A percentile compares a stretch with the other conserved stretches of the same genome.
Evolutionary conservation across 371 early-diverging fungal species (phyloP).

Genomic region (Cokeromyces recurvatus): DNA sequence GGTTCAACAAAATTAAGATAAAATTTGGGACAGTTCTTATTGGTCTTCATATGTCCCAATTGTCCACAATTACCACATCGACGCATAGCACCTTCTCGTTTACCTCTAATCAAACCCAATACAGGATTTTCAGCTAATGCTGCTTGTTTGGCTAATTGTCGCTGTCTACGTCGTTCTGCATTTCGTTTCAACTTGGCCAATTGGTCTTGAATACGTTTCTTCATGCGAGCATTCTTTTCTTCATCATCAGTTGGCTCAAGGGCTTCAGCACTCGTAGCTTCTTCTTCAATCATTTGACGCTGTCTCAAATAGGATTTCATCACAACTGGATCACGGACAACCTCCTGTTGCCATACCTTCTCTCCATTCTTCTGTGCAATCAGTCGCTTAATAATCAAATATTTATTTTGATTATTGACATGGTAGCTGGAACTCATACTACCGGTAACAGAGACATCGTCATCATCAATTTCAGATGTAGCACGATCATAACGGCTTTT

Average conservation of each 20-base stretch:
- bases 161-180: conserved; percentile 55
- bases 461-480: conserved; percentile 43
- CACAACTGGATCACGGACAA: conserved; percentile 78
- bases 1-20: conserved; percentile 30
- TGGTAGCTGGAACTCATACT: conserved; percentile 55
- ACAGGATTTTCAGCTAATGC: conserved; percentile 49
- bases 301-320: conserved; percentile 88
- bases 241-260: conserved; percentile 57
- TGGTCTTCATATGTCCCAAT: conserved; percentile 87
- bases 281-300: conserved; percentile 76
- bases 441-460: conserved; percentile 49
- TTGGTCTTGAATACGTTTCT: conserved; percentile 58
- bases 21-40: conserved; percentile 77
- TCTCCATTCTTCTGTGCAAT: conserved; percentile 65
- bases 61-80: conserved; percentile 83
- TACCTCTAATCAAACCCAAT: conserved; percentile 52
- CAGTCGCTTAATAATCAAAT: conserved; percentile 59
- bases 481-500: conserved; percentile 37
- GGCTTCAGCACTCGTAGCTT: conserved; percentile 50
- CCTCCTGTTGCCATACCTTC: conserved; percentile 70
- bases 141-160: conserved; percentile 42
- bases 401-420: conserved; percentile 54
- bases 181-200: conserved; percentile 60
- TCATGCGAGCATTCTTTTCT: conserved; percentile 59
- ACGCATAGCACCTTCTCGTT: conserved; percentile 57